A percentile compares a stretch with the other conserved stretches of the same genome.
Evolutionary conservation across 2,329 filamentous ascomycete genomes (phyloP).

Genomic region (Mariannaea elegans): DNA sequence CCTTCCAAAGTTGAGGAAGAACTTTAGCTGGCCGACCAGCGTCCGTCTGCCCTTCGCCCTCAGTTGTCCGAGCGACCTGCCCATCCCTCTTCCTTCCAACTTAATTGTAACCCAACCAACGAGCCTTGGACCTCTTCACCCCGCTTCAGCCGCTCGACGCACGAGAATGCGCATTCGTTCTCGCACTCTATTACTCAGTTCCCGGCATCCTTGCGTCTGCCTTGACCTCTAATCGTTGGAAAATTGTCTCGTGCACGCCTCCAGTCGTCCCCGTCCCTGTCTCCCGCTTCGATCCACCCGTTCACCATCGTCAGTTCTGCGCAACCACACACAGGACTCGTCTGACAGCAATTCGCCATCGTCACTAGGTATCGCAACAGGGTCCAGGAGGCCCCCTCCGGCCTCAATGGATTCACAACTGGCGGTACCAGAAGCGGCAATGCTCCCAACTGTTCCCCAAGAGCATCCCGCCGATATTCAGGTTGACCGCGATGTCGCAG

Average conservation of each 20-base stretch:
- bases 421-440: slow-evolving; percentile 24
- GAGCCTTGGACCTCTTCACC: background rate
- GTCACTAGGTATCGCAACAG: slow-evolving; percentile 24
- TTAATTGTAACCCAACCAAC: background rate
- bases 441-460: slow-evolving; percentile 18
- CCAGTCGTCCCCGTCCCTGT: background rate
- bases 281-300: background rate
- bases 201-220: background rate
- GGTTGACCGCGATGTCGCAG: background rate
- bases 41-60: too few relatives aligned
- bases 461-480: slow-evolving; percentile 19
- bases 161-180: slow-evolving; percentile 2
- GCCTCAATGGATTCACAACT: slow-evolving; percentile 36
- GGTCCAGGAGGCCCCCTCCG: slow-evolving; percentile 25
- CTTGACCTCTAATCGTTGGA: background rate
- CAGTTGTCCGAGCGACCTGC: too few relatives aligned
- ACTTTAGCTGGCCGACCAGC: too few relatives aligned
- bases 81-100: background rate
- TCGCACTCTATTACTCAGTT: background rate
- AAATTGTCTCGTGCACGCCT: background rate
- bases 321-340: slow-evolving; percentile 11
- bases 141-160: background rate
- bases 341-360: background rate
- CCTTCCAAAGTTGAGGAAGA: too few relatives aligned
- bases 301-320: slow-evolving; percentile 1